Percentiles rank a stretch among this genome's conserved stretches.
These are phyloP conservation scores for Metarhizium album DNA, from an alignment of 2,329 filamentous ascomycete species.

Conservation along the genomic window DNA sequence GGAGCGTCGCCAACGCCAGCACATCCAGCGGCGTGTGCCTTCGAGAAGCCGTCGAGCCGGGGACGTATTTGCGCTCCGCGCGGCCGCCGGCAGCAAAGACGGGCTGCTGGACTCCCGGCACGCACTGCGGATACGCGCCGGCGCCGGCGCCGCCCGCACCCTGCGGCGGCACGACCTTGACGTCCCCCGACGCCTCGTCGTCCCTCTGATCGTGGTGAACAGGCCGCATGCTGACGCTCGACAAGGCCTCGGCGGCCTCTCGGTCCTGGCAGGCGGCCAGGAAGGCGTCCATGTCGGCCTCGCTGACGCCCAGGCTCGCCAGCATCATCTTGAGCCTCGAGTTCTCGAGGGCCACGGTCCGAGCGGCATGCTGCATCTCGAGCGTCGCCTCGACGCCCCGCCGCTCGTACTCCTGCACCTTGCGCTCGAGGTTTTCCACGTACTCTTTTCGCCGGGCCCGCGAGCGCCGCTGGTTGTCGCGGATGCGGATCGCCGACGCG, in stretches of 20 bases:
- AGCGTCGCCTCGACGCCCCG: slow-evolving; percentile 36
- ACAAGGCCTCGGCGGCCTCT: slow-evolving; percentile 17
- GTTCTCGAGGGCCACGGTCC: slow-evolving; percentile 38
- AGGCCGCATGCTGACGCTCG: slow-evolving; percentile 8
- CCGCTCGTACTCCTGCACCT: slow-evolving; percentile 36
- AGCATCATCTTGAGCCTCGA: slow-evolving; percentile 32
- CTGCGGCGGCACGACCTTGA: background rate
- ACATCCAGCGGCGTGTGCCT: slow-evolving; percentile 21
- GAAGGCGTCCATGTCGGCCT: slow-evolving; percentile 29
- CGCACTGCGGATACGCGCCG: background rate
- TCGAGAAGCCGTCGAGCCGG: background rate
- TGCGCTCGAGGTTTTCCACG: slow-evolving; percentile 34
- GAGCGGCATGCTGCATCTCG: slow-evolving; percentile 43
- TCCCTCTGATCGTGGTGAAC: slow-evolving; percentile 3
- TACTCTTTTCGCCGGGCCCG: slow-evolving; percentile 40
- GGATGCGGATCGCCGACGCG: slow-evolving; percentile 28
- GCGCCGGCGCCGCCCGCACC: too few species aligned
- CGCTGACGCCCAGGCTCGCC: slow-evolving; percentile 25
- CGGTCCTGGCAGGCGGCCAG: slow-evolving; percentile 25
- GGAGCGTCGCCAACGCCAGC: slow-evolving; percentile 25
- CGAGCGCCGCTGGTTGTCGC: slow-evolving; percentile 43
- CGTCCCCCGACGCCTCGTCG: background rate
- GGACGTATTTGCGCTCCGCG: background rate
- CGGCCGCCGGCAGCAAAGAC: background rate
- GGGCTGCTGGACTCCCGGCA: background rate